Conservation (phyloP, 192 early-diverging fungal genomes). For the Coemansia furcata region DNA sequence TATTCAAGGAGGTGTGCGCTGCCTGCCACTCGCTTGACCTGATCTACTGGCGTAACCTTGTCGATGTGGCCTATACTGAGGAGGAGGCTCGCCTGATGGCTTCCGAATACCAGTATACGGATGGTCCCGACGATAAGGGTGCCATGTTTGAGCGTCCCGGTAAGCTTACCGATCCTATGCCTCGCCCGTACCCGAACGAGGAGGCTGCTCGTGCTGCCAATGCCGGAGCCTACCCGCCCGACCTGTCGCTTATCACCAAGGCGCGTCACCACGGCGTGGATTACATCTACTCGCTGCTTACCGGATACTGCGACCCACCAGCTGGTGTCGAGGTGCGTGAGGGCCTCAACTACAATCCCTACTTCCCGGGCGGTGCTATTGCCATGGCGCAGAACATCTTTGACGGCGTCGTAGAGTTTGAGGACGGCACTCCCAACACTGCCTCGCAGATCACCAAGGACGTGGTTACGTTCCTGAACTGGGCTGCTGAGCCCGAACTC, state of each 20-base stretch:
- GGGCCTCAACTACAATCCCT: slow-evolving; percentile 98
- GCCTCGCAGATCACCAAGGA: slow-evolving; percentile 97
- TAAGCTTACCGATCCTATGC: slow-evolving; percentile 91
- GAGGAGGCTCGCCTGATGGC: slow-evolving; percentile 94
- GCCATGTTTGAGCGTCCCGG: slow-evolving; percentile 92
- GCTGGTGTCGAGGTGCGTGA: slow-evolving; percentile 91
- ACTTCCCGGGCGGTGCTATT: slow-evolving; percentile 98
- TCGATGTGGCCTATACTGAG: slow-evolving; percentile 91
- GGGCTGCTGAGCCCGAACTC: slow-evolving; percentile 96
- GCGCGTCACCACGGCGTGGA: slow-evolving; percentile 94
- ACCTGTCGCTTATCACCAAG: slow-evolving; percentile 91
- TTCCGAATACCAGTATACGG: slow-evolving; percentile 84
- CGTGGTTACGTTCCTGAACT: slow-evolving; percentile 88
- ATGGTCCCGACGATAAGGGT: slow-evolving; percentile 91
- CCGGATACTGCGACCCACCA: slow-evolving; percentile 92
- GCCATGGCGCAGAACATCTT: slow-evolving; percentile 92
- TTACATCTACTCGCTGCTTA: slow-evolving; percentile 93
- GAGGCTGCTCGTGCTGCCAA: slow-evolving; percentile 95
- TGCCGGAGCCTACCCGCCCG: slow-evolving; percentile 92
- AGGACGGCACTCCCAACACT: slow-evolving; percentile 95
- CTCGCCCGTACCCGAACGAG: slow-evolving; percentile 91
- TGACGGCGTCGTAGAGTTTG: slow-evolving; percentile 93
- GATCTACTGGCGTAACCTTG: slow-evolving; percentile 92
- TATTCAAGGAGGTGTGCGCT: slow-evolving; percentile 97
- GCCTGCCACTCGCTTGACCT: slow-evolving; percentile 95